Base-by-base conservation (phyloP, 129 eudicot species). In the Flaveria trinervia region DNA sequence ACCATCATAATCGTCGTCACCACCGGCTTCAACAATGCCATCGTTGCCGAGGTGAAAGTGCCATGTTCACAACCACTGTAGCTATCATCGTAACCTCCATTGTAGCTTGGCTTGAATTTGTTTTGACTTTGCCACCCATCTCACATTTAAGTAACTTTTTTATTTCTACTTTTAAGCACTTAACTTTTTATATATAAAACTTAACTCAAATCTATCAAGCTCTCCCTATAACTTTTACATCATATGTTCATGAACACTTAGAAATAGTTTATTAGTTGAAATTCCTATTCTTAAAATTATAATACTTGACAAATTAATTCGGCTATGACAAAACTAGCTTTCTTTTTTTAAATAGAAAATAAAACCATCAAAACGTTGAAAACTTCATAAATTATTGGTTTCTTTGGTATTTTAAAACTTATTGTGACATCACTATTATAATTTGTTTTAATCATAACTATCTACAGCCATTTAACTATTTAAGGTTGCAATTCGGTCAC, bases 401-500 rank as follows among this genome's bases (percentile, higher is more conserved):
- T 66, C 28, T 13, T 60, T 66, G 30, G 14, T 17, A 52, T 30
- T 16, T n/a, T 64, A 16, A 68, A 45, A 39, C 36, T 16, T 13
- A 41, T 0, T 0, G 44, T 67, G 74, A 67, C 74, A 36, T 77
- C 74, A 68, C 57, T 56, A 23, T 56, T 41, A 66, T 4, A 54
- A 22, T 15, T 36, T 12, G 14, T 13, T 12, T 28, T 23, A 26
- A 26, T 17, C 28, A 50, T 16, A 49, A 62, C 48, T 25, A 54
- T 39, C 12, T 52, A 54, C 39, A 76, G 20, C 50, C 14, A 20
- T 14, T 50, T 2, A 36, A 51, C 62, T 8, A 33, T 14, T 50
- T 5, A 36, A 51, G 54, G 73, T 65, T 23, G 51, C 73, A 16
- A 67, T 65, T 76, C 67, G 74, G 56, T 77, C 74, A 55, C 59